Conservation (phyloP, 176 grass and related monocot species). For the Alopecurus myosuroides region DNA sequence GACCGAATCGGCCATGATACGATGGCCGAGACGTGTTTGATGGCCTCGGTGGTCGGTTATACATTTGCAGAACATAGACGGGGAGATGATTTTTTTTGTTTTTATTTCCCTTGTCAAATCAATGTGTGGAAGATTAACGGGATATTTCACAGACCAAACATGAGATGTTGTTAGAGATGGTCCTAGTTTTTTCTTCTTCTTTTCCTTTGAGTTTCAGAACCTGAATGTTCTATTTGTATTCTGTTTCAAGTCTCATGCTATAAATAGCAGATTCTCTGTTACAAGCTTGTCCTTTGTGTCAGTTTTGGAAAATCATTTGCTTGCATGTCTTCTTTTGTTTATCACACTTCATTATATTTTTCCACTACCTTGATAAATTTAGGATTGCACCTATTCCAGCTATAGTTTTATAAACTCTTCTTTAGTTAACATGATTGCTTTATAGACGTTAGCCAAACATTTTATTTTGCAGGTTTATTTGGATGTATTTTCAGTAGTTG, state of each 20-base stretch:
- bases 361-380: neutral
- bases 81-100: neutral
- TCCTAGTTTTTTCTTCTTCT: neutral
- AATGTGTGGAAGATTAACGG: neutral
- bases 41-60: neutral
- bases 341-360: conserved; percentile 3
- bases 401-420: conserved; percentile 1
- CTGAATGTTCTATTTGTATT: conserved; percentile 28
- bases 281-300: neutral
- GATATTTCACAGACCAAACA: neutral
- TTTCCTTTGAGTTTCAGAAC: neutral
- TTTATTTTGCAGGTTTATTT: conserved; percentile 87
- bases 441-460: conserved; percentile 1
- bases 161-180: neutral
- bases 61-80: neutral
- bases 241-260: conserved; percentile 1
- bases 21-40: neutral
- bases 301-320: neutral
- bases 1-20: neutral
- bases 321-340: conserved; percentile 16
- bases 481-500: conserved; percentile 84
- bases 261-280: neutral
- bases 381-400: neutral
- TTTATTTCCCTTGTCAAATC: conserved; percentile 6
- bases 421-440: conserved; percentile 20